These are phyloP conservation scores for Tricholoma hemisulphureum DNA, from an alignment of 768 basidiomycete genomes.

Conservation along the genomic window DNA sequence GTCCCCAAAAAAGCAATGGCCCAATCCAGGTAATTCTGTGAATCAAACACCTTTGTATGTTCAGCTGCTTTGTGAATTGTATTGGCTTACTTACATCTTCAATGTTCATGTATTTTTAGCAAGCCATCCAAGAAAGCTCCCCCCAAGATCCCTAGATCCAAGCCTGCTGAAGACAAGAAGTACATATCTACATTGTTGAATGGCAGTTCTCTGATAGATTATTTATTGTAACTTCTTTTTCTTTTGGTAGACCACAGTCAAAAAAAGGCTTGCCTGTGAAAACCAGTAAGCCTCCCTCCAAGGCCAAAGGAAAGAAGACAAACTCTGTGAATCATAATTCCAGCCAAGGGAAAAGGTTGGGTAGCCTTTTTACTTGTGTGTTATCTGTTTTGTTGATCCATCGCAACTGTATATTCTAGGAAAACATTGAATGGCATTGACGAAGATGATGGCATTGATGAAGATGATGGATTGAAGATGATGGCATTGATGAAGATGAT, in stretches of 20 bases:
- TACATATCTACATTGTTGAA: not conserved
- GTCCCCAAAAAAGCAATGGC: too few species aligned
- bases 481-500: too few species aligned
- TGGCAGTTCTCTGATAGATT: not conserved
- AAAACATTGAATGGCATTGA: too few species aligned
- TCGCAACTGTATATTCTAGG: not conserved
- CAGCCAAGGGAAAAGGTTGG: not conserved
- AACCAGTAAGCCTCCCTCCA: not conserved
- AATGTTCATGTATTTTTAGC: too few species aligned
- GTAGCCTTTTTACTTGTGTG: not conserved
- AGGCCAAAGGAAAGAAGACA: not conserved
- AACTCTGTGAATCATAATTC: not conserved
- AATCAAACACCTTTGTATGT: not conserved
- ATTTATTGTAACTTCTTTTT: too few species aligned
- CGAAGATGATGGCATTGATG: too few species aligned
- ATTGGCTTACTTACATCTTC: too few species aligned
- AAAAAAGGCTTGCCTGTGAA: too few species aligned
- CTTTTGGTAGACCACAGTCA: too few species aligned
- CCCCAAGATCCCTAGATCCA: not conserved
- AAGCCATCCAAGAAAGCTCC: not conserved
- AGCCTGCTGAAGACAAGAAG: not conserved
- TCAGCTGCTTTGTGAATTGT: too few species aligned
- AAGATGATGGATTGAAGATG: too few species aligned
- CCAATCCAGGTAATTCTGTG: not conserved
- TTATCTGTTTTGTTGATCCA: not conserved